phyloP scores from a whole-genome alignment of 306 rosid genomes.

The Canavalia ensiformis region DNA sequence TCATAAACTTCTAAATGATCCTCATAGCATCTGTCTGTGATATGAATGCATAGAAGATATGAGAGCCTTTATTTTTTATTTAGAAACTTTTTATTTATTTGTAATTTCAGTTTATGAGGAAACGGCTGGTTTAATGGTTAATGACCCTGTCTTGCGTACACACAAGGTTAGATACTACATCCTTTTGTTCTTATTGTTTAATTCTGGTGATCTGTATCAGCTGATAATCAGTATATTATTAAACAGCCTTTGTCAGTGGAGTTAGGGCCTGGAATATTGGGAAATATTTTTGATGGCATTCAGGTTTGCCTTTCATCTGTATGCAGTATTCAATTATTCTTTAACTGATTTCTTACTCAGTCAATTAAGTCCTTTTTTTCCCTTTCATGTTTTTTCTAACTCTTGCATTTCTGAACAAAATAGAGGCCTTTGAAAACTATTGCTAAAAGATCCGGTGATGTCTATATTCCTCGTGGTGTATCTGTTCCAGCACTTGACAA shows the following conservation, averaged over 20 bases:
- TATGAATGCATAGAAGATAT: background rate
- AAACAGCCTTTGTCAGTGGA: constrained; percentile 83
- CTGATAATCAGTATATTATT: constrained; percentile 32
- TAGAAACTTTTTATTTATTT: constrained; percentile 20
- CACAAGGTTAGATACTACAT: constrained; percentile 60
- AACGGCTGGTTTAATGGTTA: constrained; percentile 84
- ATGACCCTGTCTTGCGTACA: constrained; percentile 84
- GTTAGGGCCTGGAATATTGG: constrained; percentile 87
- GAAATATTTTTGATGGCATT: constrained; percentile 85
- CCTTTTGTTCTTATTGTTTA: constrained; percentile 10
- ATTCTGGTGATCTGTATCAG: background rate
- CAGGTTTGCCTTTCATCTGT: constrained; percentile 61
- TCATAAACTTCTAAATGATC: constrained; percentile 8
- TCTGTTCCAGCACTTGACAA: constrained; percentile 89
- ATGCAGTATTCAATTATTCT: background rate
- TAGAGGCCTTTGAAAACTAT: constrained; percentile 90
- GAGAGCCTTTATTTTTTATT: background rate
- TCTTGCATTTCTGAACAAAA: constrained; percentile 15
- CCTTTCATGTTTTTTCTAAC: background rate
- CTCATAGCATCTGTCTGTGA: background rate
- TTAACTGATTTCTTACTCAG: background rate
- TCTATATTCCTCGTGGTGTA: constrained; percentile 84
- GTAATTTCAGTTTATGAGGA: constrained; percentile 74
- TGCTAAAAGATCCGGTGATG: constrained; percentile 84
- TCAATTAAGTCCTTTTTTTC: background rate